Evolutionary conservation across 2,329 filamentous ascomycete species (phyloP).

Genomic region (Trichoderma lentiforme): DNA sequence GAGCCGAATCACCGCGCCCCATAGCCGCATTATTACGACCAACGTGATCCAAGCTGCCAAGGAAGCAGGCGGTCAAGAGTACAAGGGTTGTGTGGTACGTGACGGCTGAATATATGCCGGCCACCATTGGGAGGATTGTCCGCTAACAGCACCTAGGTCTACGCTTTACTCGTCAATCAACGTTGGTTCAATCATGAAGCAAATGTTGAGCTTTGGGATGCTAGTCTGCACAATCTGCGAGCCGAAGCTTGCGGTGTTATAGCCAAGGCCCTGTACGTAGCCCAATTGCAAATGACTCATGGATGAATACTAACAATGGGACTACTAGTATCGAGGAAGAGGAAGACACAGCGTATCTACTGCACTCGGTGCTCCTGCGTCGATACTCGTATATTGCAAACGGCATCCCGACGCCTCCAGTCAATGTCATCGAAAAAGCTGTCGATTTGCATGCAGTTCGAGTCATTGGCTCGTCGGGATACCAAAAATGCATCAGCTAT

Average conservation of each 20-base stretch:
- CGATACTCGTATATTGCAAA: conserved; percentile 80
- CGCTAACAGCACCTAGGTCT: conserved; percentile 47
- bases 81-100: conserved; percentile 68
- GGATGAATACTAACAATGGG: background rate
- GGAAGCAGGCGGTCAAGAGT: conserved; percentile 72
- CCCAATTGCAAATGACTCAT: background rate
- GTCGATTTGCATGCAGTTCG: conserved; percentile 87
- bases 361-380: conserved; percentile 79
- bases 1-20: conserved; percentile 68
- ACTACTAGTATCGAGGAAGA: conserved; percentile 72
- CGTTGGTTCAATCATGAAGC: conserved; percentile 78
- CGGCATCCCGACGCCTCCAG: conserved; percentile 66
- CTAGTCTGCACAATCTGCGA: conserved; percentile 74
- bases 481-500: conserved; percentile 91
- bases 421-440: conserved; percentile 89
- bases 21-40: conserved; percentile 80
- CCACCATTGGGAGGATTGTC: background rate
- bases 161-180: conserved; percentile 70
- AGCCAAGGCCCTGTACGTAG: conserved; percentile 67
- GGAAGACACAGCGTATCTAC: conserved; percentile 72
- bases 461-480: conserved; percentile 88
- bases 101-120: background rate
- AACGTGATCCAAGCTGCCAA: conserved; percentile 77
- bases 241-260: conserved; percentile 86
- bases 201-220: conserved; percentile 82